Percentiles rank a stretch among this genome's conserved stretches.
These are phyloP conservation scores for Cicer arietinum DNA, from an alignment of 306 rosid genomes.

Conservation along the genomic window DNA sequence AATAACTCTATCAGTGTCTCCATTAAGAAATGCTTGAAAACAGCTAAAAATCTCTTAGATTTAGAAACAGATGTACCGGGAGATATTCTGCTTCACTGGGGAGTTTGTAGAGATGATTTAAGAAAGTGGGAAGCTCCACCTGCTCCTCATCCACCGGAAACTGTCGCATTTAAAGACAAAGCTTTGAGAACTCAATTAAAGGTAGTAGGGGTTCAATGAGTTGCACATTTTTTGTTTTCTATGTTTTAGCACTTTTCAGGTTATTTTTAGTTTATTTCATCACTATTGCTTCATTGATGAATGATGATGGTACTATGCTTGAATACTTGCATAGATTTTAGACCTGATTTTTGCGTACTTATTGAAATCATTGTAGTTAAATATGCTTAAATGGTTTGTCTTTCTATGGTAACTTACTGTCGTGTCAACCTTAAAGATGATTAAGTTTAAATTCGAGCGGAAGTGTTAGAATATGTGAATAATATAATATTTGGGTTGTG, in stretches of 20 bases:
- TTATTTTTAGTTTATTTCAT: constrained; percentile 5
- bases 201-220: constrained; percentile 49
- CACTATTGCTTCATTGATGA: constrained; percentile 9
- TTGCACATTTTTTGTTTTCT: not conserved
- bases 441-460: too few relatives aligned
- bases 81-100: constrained; percentile 84
- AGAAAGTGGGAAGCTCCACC: constrained; percentile 87
- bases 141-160: constrained; percentile 75
- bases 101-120: constrained; percentile 78
- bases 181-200: constrained; percentile 80
- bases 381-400: too few relatives aligned
- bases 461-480: too few relatives aligned
- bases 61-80: constrained; percentile 85
- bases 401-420: not conserved
- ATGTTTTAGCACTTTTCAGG: constrained; percentile 7
- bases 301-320: constrained; percentile 13
- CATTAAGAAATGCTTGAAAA: constrained; percentile 65
- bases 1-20: constrained; percentile 64
- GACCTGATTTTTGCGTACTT: constrained; percentile 7
- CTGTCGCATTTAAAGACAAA: constrained; percentile 67
- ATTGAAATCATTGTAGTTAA: not conserved
- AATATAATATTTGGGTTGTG: too few relatives aligned
- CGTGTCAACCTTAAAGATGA: too few relatives aligned
- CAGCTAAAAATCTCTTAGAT: constrained; percentile 61
- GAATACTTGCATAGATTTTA: constrained; percentile 15